Evolutionary conservation across 495 filamentous ascomycete genomes (phyloP).

Genomic region (Hypoxylon intermedium): DNA sequence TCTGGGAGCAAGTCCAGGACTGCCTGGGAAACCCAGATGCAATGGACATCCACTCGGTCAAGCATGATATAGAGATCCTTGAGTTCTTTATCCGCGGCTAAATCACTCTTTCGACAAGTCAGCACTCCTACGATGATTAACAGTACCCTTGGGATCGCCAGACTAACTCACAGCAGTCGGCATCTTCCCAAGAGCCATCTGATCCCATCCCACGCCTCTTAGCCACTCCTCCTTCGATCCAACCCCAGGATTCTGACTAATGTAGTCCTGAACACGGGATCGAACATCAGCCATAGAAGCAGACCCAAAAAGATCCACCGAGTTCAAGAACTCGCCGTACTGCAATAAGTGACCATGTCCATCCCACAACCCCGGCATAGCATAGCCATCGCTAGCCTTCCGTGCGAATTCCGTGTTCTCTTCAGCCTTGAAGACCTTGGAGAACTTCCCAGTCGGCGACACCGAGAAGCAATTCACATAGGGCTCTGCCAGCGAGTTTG

Average conservation of each 20-base stretch:
- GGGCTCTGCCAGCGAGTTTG: conserved; percentile 37
- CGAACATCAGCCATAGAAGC: conserved; percentile 58
- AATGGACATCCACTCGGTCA: conserved; percentile 71
- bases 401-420: conserved; percentile 17
- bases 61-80: conserved; percentile 68
- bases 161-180: conserved; percentile 62
- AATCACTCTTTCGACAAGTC: conserved; percentile 49
- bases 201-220: conserved; percentile 71
- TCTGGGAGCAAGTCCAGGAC: conserved; percentile 62
- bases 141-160: not conserved
- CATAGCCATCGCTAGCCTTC: conserved; percentile 46
- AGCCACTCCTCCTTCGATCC: conserved; percentile 62
- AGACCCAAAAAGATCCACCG: conserved; percentile 64
- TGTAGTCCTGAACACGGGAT: conserved; percentile 54
- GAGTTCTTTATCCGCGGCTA: conserved; percentile 58
- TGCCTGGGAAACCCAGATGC: conserved; percentile 66
- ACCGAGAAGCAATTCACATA: conserved; percentile 55
- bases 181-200: conserved; percentile 65
- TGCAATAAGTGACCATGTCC: conserved; percentile 68
- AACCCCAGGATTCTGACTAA: conserved; percentile 45
- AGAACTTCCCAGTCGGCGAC: conserved; percentile 40
- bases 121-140: conserved; percentile 20
- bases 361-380: conserved; percentile 69
- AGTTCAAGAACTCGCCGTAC: conserved; percentile 70
- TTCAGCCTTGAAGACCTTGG: conserved; percentile 37